Conservation (phyloP, 1,284 basidiomycete genomes). For the Stereum hirsutum region DNA sequence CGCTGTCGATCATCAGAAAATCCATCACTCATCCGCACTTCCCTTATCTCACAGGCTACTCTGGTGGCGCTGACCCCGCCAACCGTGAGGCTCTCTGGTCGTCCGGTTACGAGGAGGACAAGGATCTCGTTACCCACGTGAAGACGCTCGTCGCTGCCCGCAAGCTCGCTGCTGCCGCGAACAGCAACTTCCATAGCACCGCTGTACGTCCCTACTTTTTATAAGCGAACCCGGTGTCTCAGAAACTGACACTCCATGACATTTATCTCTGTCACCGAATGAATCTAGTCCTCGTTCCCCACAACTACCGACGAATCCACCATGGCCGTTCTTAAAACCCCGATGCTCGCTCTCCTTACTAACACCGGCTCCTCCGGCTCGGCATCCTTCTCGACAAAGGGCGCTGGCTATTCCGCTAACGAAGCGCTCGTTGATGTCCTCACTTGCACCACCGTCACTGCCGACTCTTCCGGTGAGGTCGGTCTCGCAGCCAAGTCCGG, state of each 20-base stretch:
- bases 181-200: conserved; percentile 40
- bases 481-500: conserved; percentile 24
- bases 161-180: conserved; percentile 40
- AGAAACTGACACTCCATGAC: too few relatives aligned
- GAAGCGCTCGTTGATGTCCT: conserved; percentile 55
- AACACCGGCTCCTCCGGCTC: conserved; percentile 41
- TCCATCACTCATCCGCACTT: too few relatives aligned
- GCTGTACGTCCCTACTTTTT: too few relatives aligned
- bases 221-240: too few relatives aligned
- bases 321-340: conserved; percentile 56
- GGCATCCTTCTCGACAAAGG: conserved; percentile 33
- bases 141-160: conserved; percentile 52
- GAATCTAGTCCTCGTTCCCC: too few relatives aligned
- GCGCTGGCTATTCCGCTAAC: conserved; percentile 33
- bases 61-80: conserved; percentile 24
- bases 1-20: too few relatives aligned
- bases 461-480: conserved; percentile 37
- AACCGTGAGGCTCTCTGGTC: conserved; percentile 68
- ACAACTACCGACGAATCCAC: conserved; percentile 31
- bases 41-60: too few relatives aligned
- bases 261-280: too few relatives aligned
- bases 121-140: conserved; percentile 43
- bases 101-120: conserved; percentile 37
- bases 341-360: conserved; percentile 57
- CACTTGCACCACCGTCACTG: conserved; percentile 37